These are phyloP conservation scores for sunflower (Helianthus annuus) DNA, from an alignment of 129 eudicot species.

Conservation along the genomic window HanXRQr2.0-SUNRISE NC_035447.2:79312729-79313228, in stretches of 20 bases:
- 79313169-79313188: constrained; percentile 70
- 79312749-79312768: neutral
- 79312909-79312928: neutral
- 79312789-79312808: constrained; percentile 1
- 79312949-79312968: neutral
- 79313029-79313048: neutral
- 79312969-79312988: neutral
- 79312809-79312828: constrained; percentile 69
- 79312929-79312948: neutral
- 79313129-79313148: constrained; percentile 98
- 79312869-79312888: constrained; percentile 68
- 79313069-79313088: constrained; percentile 85
- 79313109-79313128: constrained; percentile 87
- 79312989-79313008: neutral
- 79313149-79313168: constrained; percentile 90
- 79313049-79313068: constrained; percentile 42
- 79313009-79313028: neutral
- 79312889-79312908: constrained; percentile 42
- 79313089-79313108: constrained; percentile 99
- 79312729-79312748: too few species aligned
- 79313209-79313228: neutral
- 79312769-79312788: neutral
- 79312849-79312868: constrained; percentile 75
- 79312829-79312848: constrained; percentile 72
- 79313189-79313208: neutral